Percentiles rank a stretch among this genome's conserved stretches.
phyloP scores from a whole-genome alignment of 202 grass and related monocot species.

The Schoenoplectus triqueter region DNA sequence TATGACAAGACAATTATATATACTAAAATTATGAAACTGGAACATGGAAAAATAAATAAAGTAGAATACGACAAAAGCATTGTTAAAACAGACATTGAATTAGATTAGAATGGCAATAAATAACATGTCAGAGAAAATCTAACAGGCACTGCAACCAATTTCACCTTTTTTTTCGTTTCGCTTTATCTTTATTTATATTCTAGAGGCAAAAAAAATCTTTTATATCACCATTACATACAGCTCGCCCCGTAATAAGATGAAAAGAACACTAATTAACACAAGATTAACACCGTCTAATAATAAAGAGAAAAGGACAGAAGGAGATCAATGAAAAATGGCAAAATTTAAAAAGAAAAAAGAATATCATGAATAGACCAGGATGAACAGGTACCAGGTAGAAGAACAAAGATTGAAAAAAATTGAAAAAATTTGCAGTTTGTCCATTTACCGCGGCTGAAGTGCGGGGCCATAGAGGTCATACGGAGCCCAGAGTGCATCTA shows the following conservation, averaged over 20 bases:
- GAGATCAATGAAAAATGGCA: conserved; percentile 36
- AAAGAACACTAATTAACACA: conserved; percentile 50
- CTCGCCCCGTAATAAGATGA: conserved; percentile 45
- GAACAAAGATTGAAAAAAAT: conserved; percentile 56
- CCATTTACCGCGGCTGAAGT: conserved; percentile 60
- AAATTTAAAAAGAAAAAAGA: conserved; percentile 20
- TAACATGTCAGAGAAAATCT: conserved; percentile 42
- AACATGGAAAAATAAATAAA: neutral
- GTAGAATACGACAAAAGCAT: conserved; percentile 24
- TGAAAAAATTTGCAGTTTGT: conserved; percentile 11
- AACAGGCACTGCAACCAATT: conserved; percentile 36
- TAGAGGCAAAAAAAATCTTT: conserved; percentile 45
- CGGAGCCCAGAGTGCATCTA: conserved; percentile 92
- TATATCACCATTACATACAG: conserved; percentile 57
- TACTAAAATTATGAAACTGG: conserved; percentile 24
- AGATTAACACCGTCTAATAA: conserved; percentile 37
- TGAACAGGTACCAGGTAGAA: conserved; percentile 60
- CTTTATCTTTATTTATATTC: conserved; percentile 43
- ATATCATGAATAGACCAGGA: conserved; percentile 54
- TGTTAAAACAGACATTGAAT: conserved; percentile 34
- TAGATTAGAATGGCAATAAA: conserved; percentile 37
- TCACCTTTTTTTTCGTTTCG: conserved; percentile 49
- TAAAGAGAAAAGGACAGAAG: conserved; percentile 19
- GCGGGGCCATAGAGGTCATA: conserved; percentile 79
- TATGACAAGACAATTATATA: conserved; percentile 2